Percentiles rank a stretch among this genome's conserved stretches.
phyloP scores from a whole-genome alignment of 495 filamentous ascomycete genomes.

The Penicillium malachiteum region DNA sequence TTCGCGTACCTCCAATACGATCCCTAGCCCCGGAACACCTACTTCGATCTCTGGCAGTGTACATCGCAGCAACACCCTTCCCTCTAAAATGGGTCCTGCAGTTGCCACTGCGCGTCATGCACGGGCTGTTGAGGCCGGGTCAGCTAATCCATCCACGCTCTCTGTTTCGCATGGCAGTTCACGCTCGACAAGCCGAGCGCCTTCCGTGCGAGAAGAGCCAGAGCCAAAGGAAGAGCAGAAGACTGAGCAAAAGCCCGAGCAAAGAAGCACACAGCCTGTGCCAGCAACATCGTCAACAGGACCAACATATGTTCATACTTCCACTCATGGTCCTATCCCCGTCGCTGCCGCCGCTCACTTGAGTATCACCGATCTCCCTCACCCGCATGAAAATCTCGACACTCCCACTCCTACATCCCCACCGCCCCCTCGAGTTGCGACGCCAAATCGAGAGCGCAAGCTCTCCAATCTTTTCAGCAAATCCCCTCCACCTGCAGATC shows the following conservation, averaged over 20 bases:
- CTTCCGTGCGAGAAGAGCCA: constrained; percentile 30
- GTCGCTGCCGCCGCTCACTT: constrained; percentile 20
- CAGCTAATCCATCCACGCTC: constrained; percentile 31
- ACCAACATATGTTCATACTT: constrained; percentile 30
- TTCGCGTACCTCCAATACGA: constrained; percentile 68
- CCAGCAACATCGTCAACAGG: constrained; percentile 15
- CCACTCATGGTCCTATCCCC: constrained; percentile 39
- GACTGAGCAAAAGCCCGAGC: constrained; percentile 7
- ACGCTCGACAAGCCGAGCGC: constrained; percentile 35
- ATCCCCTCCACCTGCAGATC: constrained; percentile 50
- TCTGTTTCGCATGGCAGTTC: constrained; percentile 34
- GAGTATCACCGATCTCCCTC: constrained; percentile 27
- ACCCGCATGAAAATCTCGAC: constrained; percentile 47
- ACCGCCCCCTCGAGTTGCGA: constrained; percentile 48
- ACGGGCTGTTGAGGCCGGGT: constrained; percentile 36
- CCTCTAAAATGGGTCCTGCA: constrained; percentile 85
- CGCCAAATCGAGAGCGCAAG: constrained; percentile 69
- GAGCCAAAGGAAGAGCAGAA: constrained; percentile 12
- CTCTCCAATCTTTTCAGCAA: constrained; percentile 66
- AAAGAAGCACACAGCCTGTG: constrained; percentile 2
- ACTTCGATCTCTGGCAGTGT: constrained; percentile 58
- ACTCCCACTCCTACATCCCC: constrained; percentile 36
- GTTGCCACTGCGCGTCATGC: constrained; percentile 57
- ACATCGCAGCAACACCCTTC: constrained; percentile 89
- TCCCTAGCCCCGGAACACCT: constrained; percentile 71